Conservation (phyloP, 805 yeast species). For the Priceomyces carsonii region DNA sequence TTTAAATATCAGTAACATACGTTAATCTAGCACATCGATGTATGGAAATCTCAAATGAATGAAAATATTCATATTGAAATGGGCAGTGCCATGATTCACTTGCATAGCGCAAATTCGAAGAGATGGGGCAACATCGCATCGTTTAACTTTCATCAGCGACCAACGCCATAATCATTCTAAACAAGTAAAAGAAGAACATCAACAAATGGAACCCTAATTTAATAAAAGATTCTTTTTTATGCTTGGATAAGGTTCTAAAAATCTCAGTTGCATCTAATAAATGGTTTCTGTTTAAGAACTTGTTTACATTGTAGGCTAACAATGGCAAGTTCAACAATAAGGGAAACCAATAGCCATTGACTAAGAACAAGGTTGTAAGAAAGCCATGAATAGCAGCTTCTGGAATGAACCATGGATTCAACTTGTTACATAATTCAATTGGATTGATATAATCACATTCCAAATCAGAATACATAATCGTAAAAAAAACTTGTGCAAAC, state of each 20-base stretch:
- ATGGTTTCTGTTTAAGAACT: constrained; percentile 77
- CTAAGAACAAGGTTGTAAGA: constrained; percentile 65
- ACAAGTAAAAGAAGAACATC: constrained; percentile 93
- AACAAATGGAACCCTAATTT: constrained; percentile 89
- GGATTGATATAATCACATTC: constrained; percentile 98
- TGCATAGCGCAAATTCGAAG: constrained; percentile 1
- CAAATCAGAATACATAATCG: constrained; percentile 91
- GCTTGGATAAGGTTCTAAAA: constrained; percentile 88
- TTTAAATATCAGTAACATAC: no score
- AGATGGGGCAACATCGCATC: not conserved
- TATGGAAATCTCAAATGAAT: no score
- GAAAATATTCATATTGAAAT: no score
- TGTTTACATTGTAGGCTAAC: constrained; percentile 79
- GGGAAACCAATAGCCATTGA: constrained; percentile 92
- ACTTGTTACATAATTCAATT: constrained; percentile 89
- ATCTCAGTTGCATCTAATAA: constrained; percentile 96
- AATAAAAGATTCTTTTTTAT: constrained; percentile 88
- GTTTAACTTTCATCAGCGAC: constrained; percentile 56
- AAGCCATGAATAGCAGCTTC: constrained; percentile 84
- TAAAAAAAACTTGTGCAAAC: constrained; percentile 91
- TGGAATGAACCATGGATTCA: constrained; percentile 86
- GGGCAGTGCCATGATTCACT: no score
- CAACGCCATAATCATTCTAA: constrained; percentile 93
- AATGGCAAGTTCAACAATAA: constrained; percentile 82
- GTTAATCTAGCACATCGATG: no score